Conservation (phyloP, 768 basidiomycete genomes). For the Naganishia randhawae region DNA sequence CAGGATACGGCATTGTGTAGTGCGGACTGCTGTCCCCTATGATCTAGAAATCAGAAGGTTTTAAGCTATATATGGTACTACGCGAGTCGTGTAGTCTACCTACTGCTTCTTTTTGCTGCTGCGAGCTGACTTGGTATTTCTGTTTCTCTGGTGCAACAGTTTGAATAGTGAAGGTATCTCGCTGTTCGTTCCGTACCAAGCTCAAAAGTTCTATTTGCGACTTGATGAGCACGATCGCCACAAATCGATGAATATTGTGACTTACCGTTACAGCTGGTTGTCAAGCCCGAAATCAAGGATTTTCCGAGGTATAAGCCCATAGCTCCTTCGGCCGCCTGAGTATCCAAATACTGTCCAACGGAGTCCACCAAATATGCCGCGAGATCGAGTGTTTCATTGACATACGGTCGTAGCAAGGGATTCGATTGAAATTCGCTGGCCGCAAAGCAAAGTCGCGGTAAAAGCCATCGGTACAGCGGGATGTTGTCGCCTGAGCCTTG, state of each 20-base stretch:
- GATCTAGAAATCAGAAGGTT: background rate
- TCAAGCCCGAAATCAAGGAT: conserved; percentile 27
- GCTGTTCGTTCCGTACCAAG: conserved; percentile 4
- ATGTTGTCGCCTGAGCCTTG: conserved; percentile 16
- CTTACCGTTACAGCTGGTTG: conserved; percentile 30
- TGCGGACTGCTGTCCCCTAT: conserved; percentile 15
- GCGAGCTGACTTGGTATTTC: background rate
- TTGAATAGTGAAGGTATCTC: conserved; percentile 5
- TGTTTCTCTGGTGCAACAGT: conserved; percentile 15
- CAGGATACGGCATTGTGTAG: conserved; percentile 10
- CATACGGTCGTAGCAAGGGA: background rate
- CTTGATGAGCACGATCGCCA: background rate
- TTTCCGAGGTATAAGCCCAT: conserved; percentile 18
- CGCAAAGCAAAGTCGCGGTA: conserved; percentile 33
- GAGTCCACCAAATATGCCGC: conserved; percentile 19
- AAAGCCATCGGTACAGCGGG: conserved; percentile 43
- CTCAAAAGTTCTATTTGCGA: conserved; percentile 10
- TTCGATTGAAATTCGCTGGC: conserved; percentile 13
- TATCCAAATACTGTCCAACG: conserved; percentile 31
- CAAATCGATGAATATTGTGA: too few relatives aligned
- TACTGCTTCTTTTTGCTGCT: conserved; percentile 4
- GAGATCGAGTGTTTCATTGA: conserved; percentile 26
- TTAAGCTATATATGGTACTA: background rate
- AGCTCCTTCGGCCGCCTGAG: conserved; percentile 27
- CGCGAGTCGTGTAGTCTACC: background rate